Conservation (phyloP, 2,329 filamentous ascomycete genomes). For the Calycina herbarum region DNA sequence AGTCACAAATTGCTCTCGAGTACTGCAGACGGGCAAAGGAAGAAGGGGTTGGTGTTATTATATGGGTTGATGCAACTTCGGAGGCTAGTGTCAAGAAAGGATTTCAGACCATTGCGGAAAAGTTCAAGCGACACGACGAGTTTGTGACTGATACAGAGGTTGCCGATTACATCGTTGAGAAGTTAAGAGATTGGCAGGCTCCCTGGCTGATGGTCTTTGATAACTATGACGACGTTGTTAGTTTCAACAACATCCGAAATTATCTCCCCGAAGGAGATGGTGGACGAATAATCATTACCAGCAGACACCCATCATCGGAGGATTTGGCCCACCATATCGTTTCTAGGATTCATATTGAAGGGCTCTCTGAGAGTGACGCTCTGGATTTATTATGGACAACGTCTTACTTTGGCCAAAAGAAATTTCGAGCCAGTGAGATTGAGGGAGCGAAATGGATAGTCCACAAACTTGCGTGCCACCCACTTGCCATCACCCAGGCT, state of each 20-base stretch:
- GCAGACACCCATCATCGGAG: conserved; percentile 13
- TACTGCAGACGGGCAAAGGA: conserved; percentile 22
- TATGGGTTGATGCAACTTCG: conserved; percentile 29
- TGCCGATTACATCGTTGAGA: conserved; percentile 13
- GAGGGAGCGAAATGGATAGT: conserved; percentile 17
- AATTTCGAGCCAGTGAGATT: neutral
- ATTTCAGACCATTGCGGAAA: conserved; percentile 19
- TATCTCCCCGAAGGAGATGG: conserved; percentile 18
- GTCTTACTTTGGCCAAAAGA: neutral
- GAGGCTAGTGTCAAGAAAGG: conserved; percentile 18
- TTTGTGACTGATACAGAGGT: conserved; percentile 5
- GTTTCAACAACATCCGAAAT: conserved; percentile 20
- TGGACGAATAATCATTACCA: conserved; percentile 27
- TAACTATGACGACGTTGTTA: conserved; percentile 27
- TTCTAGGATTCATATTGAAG: conserved; percentile 18
- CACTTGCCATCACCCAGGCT: conserved; percentile 36
- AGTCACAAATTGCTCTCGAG: conserved; percentile 30
- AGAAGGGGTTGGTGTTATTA: conserved; percentile 12
- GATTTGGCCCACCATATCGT: conserved; percentile 1
- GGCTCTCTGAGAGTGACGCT: conserved; percentile 20
- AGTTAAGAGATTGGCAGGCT: conserved; percentile 11
- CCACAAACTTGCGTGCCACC: conserved; percentile 25
- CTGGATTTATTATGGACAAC: conserved; percentile 20
- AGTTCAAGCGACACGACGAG: neutral
- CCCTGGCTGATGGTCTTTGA: conserved; percentile 32